Base-by-base conservation (phyloP, 1,139 yeast genomes). In the Citeromyces hawaiiensis region DNA sequence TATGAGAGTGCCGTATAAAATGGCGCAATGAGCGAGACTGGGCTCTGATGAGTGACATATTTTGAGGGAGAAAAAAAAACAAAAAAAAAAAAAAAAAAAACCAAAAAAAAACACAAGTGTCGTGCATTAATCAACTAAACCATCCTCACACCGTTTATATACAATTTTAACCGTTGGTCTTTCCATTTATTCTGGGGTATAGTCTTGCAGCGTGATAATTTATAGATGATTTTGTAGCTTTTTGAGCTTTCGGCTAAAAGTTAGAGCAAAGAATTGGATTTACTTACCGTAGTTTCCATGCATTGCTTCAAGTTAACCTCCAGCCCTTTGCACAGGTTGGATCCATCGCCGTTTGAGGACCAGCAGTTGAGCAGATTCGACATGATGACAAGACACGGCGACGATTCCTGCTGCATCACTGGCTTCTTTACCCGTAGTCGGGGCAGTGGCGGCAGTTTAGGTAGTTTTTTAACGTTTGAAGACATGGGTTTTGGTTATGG, bases 321-420 rank as follows among this genome's bases (percentile, higher is more conserved):
- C 42, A 83, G 63, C 8, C 65, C 66, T 19, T 68, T 64, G 61
- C 97, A 88, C 37, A 63, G 69, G 10, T 68, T 62, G 17, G 81
- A 68, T 43, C 91, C 91, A 59, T 86, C 94, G 39, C 94, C 91
- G 61, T 86, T 83, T 27, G 95, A 83, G 4, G 96, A 94, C 97
- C 97, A 88, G 61, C 97, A 88, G 66, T 83, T 85, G 51, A 88
- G 67, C 58, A 88, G 68, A 37, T 85, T 80, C 5, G 93, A 78
- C 91, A 88, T 83, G 47, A 82, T 65, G 42, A 83, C 86, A 45
- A 77, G 61, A 56, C 96, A 87, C 45, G 83, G 78, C 48, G 83
- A 77, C 59, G 61, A 60, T 65, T 66, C 70, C 56, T 72, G 76
- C 47, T 66, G 70, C 44, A 66, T 61, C 30, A 70, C 66, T 25